Base-by-base conservation (phyloP, 1,139 yeast species). In the Magnusiomyces tetraspermus region DNA sequence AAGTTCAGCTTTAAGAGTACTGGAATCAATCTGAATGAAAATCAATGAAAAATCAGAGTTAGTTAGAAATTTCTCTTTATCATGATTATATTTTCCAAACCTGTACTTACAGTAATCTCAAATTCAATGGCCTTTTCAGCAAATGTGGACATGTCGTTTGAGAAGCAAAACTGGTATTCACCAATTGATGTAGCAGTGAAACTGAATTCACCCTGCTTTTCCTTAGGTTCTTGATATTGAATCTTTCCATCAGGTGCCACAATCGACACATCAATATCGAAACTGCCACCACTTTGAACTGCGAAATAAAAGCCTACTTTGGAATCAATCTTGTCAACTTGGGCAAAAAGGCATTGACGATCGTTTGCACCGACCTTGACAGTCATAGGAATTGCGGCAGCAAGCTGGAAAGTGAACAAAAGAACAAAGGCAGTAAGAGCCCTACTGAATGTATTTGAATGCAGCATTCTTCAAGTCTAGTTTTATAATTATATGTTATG, bases 121-220 rank as follows among this genome's bases (percentile, higher is more conserved):
- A 92, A 85, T 70, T 89, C 97, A 61, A 92, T 84, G 55, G 85
- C 82, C 71, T 90, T 90, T 63, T 86, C 94, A 51, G 92, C 85
- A 67, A 81, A 84, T 2, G 95, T 83, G 5, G 95, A 83, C 88
- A 85, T 83, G 56, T 82, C 86, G 68, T 89, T 89, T 61, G 83
- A 74, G 74, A 92, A 89, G 71, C 98, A 92, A 68, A 92, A 85
- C 67, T 86, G 88, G 72, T 90, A 92, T 68, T 92, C 97, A 38
- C 98, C 98, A 42, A 71, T 68, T 45, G 67, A 61, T 46, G 79
- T 80, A 26, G 92, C 96, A 31, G 72, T 73, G 67, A 90, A 82
- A 3, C 79, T 75, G 74, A 85, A 86, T 63, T 90, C 96, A 1
- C 95, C 96, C 66, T 87, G 95, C 68, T 88, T 79, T 65, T 83